Percentiles rank a stretch among this genome's conserved stretches.
Evolutionary conservation across 176 grass and related monocot genomes (phyloP).

Genomic region (Paspalum notatum): DNA sequence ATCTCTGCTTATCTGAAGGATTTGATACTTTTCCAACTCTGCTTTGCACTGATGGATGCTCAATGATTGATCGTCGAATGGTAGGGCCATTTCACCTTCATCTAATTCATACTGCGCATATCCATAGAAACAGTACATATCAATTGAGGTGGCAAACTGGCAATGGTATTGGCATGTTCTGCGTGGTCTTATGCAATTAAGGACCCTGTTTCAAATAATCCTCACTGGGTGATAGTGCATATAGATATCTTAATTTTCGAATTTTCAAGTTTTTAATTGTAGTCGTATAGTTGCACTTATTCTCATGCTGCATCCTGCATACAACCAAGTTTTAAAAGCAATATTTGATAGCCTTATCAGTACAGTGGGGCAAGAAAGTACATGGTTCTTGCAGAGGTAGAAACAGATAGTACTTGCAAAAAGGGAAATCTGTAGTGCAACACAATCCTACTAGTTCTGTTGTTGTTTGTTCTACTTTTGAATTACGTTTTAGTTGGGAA

Average conservation of each 20-base stretch:
- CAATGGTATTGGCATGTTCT: constrained; percentile 12
- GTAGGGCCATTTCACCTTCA: constrained; percentile 52
- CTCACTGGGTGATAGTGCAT: neutral
- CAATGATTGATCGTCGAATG: constrained; percentile 97
- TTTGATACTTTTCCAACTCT: constrained; percentile 97
- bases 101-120: constrained; percentile 31
- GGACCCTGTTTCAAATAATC: neutral
- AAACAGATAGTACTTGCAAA: constrained; percentile 16
- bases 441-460: neutral
- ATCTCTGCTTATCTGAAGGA: constrained; percentile 87
- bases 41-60: constrained; percentile 97
- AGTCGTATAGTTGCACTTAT: neutral
- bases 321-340: neutral
- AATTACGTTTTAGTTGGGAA: neutral
- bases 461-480: neutral
- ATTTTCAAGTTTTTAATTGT: constrained; percentile 19
- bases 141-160: neutral
- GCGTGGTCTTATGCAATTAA: constrained; percentile 10
- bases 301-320: neutral
- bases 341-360: neutral
- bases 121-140: constrained; percentile 1
- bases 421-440: constrained; percentile 1
- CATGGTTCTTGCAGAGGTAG: neutral
- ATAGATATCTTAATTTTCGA: neutral
- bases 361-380: neutral